Percentiles rank a stretch among this genome's conserved stretches.
Conservation (phyloP, 306 rosid genomes). For the Medicago ruthenica region DNA sequence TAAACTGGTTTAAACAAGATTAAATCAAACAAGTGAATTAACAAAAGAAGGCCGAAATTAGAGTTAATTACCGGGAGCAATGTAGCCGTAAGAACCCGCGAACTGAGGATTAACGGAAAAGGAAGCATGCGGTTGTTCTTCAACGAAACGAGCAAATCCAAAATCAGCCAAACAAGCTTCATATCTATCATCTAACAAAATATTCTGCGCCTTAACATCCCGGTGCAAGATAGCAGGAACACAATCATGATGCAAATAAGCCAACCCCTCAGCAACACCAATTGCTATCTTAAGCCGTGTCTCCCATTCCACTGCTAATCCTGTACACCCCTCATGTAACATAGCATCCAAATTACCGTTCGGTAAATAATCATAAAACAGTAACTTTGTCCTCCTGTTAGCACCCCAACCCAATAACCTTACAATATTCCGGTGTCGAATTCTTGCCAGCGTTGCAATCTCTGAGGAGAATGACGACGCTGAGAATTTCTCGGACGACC, state of each 20-base stretch:
- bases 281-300: conserved; percentile 84
- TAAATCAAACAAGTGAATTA: not conserved
- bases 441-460: conserved; percentile 77
- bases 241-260: conserved; percentile 90
- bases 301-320: conserved; percentile 76
- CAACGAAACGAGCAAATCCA: conserved; percentile 84
- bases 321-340: conserved; percentile 75
- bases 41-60: not conserved
- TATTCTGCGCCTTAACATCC: conserved; percentile 82
- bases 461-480: conserved; percentile 85
- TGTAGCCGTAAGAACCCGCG: conserved; percentile 94
- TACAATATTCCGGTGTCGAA: conserved; percentile 91
- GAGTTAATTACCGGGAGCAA: conserved; percentile 80
- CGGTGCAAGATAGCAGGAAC: conserved; percentile 95
- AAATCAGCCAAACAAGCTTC: conserved; percentile 93
- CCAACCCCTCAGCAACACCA: conserved; percentile 85
- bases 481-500: conserved; percentile 63
- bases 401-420: conserved; percentile 90
- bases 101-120: conserved; percentile 74
- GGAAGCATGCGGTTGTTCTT: conserved; percentile 63
- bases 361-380: conserved; percentile 72
- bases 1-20: not conserved
- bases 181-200: conserved; percentile 71
- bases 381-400: conserved; percentile 68
- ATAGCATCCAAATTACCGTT: conserved; percentile 70